Evolutionary conservation across 352 stramenopile species (phyloP), one percentile per base, ranked within the genome.

Genomic region (Phytophthora pini): DNA sequence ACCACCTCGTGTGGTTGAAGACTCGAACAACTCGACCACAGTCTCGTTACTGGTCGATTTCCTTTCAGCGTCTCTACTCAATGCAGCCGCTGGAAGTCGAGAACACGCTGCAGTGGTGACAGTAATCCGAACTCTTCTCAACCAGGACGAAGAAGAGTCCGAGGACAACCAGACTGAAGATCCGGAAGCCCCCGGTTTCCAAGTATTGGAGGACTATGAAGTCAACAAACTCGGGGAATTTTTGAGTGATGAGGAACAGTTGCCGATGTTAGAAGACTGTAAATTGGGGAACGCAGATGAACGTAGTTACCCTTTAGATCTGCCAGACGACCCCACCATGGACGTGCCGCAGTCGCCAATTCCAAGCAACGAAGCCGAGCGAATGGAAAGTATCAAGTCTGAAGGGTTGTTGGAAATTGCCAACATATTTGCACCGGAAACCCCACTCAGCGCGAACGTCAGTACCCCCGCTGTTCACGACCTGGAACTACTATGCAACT

Each of bases 401-500:
- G 40, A 24, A 1, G 64, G 64, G 2, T 13, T 72, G 7, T n/a
- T 72, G 17, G 3, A 56, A 24, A 20, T 72, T 3, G 64, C 64
- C 15, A 32, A 67, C 9, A 29, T 56, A 11, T 43, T 67, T 31
- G 56, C 64, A 10, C 64, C 64, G 13, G 48, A 61, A 50, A 59
- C 29, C 9, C 57, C 57, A 26, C 36, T 9, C 6, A 34, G 9
- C 2, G 45, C 49, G 11, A 50, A 66, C 8, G 10, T 40, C 15
- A 44, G 27, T n/a, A 11, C 10, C 51, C 26, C 39, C 74, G 59
- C 64, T 34, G 71, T 34, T 26, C 43, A 31, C 48, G 79, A 90
- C 56, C 66, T 90, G n/a, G 69, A 80, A 10, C 56, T 89, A 39
- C 56, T 90, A 12, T 89, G 80, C 45, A 48, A 70, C 8, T 58